phyloP scores from a whole-genome alignment of 1,139 yeast genomes.

The Wickerhamomyces sp. region DNA sequence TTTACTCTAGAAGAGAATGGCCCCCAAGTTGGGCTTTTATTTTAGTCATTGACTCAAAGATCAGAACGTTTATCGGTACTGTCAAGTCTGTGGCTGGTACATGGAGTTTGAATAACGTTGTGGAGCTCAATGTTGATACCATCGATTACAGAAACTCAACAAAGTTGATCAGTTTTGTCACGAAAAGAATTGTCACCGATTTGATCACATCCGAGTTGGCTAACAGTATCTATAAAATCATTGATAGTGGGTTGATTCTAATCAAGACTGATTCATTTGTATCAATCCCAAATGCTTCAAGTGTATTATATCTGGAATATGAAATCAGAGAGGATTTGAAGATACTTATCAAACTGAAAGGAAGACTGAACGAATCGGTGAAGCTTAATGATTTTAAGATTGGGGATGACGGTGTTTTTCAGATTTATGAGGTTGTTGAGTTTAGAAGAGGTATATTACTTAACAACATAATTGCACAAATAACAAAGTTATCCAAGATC shows the following conservation, averaged over 20 bases:
- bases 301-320: slow-evolving; percentile 15
- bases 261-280: slow-evolving; percentile 19
- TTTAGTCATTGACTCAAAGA: slow-evolving; percentile 41
- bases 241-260: slow-evolving; percentile 8
- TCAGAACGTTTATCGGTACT: slow-evolving; percentile 63
- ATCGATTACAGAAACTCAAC: slow-evolving; percentile 47
- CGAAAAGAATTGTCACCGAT: slow-evolving; percentile 59
- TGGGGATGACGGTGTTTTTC: slow-evolving; percentile 19
- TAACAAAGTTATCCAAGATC: slow-evolving; percentile 19
- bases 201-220: slow-evolving; percentile 59
- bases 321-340: slow-evolving; percentile 2
- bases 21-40: slow-evolving; percentile 69
- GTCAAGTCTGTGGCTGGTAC: slow-evolving; percentile 55
- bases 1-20: slow-evolving; percentile 64
- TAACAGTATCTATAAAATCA: slow-evolving; percentile 11
- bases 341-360: slow-evolving; percentile 11
- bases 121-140: slow-evolving; percentile 26
- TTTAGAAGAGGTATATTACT: slow-evolving; percentile 13
- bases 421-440: slow-evolving; percentile 18
- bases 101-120: slow-evolving; percentile 50
- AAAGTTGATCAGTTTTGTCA: slow-evolving; percentile 44
- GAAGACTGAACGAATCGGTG: slow-evolving; percentile 11
- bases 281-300: slow-evolving; percentile 18
- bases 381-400: slow-evolving; percentile 18
- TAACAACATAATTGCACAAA: slow-evolving; percentile 13